phyloP scores from a whole-genome alignment of 2,329 filamentous ascomycete species.

The Fusarium verticillioides region DNA sequence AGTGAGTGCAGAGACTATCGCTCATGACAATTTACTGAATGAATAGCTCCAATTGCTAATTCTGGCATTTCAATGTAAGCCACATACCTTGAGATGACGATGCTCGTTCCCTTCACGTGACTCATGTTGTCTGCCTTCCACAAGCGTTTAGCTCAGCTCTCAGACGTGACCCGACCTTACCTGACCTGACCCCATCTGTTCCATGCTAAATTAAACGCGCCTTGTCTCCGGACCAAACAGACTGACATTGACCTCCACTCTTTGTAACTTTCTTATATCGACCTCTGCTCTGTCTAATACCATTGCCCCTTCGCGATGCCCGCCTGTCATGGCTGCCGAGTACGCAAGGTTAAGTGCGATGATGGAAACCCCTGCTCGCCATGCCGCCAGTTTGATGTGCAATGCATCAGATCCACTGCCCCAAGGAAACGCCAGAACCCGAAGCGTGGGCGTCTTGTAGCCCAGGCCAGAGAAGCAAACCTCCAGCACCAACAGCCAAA shows the following conservation, averaged over 20 bases:
- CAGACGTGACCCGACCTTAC: not conserved
- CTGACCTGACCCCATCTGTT: constrained; percentile 1
- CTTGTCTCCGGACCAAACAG: constrained; percentile 16
- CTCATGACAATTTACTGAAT: not conserved
- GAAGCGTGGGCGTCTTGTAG: constrained; percentile 33
- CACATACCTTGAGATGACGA: not conserved
- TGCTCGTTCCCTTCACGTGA: constrained; percentile 19
- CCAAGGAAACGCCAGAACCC: constrained; percentile 40
- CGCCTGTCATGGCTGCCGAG: constrained; percentile 41
- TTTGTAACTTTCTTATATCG: constrained; percentile 8
- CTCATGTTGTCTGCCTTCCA: constrained; percentile 14
- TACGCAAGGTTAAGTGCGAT: constrained; percentile 44
- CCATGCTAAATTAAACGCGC: constrained; percentile 23
- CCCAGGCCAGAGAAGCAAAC: constrained; percentile 34
- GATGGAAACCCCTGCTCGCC: constrained; percentile 38
- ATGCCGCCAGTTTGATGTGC: constrained; percentile 36
- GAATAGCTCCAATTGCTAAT: not conserved
- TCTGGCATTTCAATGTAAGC: not conserved
- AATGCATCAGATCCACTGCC: constrained; percentile 34
- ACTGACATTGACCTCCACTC: constrained; percentile 19
- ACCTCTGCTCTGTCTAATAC: not conserved
- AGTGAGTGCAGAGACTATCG: not conserved
- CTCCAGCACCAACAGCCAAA: constrained; percentile 27
- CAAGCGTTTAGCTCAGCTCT: constrained; percentile 7
- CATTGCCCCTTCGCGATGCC: constrained; percentile 16